Percentiles rank a stretch among this genome's conserved stretches.
phyloP scores from a whole-genome alignment of 1,284 basidiomycete species.

The Phylloboletellus chloephorus region DNA sequence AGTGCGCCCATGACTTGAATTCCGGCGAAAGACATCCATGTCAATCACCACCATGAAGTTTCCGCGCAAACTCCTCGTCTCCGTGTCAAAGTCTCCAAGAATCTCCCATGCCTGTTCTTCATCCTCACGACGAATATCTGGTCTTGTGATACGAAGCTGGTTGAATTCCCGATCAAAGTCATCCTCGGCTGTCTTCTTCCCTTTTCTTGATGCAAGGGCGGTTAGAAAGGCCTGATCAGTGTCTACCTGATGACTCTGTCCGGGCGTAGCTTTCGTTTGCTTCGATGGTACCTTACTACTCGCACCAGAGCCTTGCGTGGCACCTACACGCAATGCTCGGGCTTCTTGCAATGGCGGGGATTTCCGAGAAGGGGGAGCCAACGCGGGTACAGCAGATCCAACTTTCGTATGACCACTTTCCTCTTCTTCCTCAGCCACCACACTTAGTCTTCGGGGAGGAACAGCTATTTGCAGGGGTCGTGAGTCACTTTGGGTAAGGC shows the following conservation, averaged over 20 bases:
- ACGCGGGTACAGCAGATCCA: conserved; percentile 2
- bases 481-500: conserved; percentile 35
- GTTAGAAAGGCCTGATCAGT: conserved; percentile 64
- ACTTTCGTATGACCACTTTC: conserved; percentile 26
- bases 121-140: conserved; percentile 42
- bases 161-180: conserved; percentile 83
- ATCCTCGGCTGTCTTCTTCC: conserved; percentile 66
- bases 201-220: conserved; percentile 68
- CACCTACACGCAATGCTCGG: background rate
- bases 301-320: background rate
- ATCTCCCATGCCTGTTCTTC: conserved; percentile 57
- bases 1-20: conserved; percentile 8
- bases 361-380: conserved; percentile 2
- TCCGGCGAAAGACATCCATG: conserved; percentile 46
- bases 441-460: conserved; percentile 28
- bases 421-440: conserved; percentile 53
- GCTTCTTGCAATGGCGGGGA: conserved; percentile 1
- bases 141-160: conserved; percentile 70
- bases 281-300: conserved; percentile 8
- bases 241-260: conserved; percentile 35
- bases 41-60: conserved; percentile 86
- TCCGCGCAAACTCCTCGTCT: conserved; percentile 60
- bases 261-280: conserved; percentile 4
- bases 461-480: conserved; percentile 11
- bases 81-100: conserved; percentile 64